Evolutionary conservation across 495 filamentous ascomycete species (phyloP).

Genomic region (Astrothelium macrocarpum): DNA sequence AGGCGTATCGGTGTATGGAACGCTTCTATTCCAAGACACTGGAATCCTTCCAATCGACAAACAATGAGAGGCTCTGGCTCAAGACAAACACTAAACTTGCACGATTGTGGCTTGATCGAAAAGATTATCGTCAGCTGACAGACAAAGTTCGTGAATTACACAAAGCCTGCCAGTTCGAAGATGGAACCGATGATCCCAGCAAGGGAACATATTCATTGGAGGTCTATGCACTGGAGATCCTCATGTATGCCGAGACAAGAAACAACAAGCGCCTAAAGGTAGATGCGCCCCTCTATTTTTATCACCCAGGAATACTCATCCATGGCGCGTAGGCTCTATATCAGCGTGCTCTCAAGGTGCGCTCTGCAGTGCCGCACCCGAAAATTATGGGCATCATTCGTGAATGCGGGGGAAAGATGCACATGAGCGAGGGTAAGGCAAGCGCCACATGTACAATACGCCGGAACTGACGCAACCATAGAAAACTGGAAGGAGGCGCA

Average conservation of each 20-base stretch:
- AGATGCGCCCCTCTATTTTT: slow-evolving; percentile 13
- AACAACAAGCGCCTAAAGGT: slow-evolving; percentile 96
- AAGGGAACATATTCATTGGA: slow-evolving; percentile 95
- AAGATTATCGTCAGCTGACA: slow-evolving; percentile 70
- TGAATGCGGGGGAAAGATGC: slow-evolving; percentile 98
- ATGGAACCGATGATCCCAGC: slow-evolving; percentile 86
- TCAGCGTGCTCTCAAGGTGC: slow-evolving; percentile 77
- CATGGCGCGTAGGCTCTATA: slow-evolving; percentile 54
- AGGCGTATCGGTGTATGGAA: slow-evolving; percentile 80
- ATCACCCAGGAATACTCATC: slow-evolving; percentile 17
- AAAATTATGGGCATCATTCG: slow-evolving; percentile 99
- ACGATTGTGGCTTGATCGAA: slow-evolving; percentile 78
- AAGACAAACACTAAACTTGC: slow-evolving; percentile 98
- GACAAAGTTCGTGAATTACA: slow-evolving; percentile 85
- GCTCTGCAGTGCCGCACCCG: slow-evolving; percentile 91
- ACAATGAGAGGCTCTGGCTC: slow-evolving; percentile 94
- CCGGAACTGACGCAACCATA: slow-evolving; percentile 18
- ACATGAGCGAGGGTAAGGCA: slow-evolving; percentile 75
- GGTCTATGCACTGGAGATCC: slow-evolving; percentile 93
- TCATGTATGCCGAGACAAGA: slow-evolving; percentile 93
- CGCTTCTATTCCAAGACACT: slow-evolving; percentile 91
- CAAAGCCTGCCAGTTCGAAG: slow-evolving; percentile 75
- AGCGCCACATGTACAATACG: not conserved
- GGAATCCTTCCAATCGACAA: slow-evolving; percentile 89
- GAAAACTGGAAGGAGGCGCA: slow-evolving; percentile 98